Conservation (phyloP, 805 yeast genomes). For the Cyberlindnera galapagoensis region DNA sequence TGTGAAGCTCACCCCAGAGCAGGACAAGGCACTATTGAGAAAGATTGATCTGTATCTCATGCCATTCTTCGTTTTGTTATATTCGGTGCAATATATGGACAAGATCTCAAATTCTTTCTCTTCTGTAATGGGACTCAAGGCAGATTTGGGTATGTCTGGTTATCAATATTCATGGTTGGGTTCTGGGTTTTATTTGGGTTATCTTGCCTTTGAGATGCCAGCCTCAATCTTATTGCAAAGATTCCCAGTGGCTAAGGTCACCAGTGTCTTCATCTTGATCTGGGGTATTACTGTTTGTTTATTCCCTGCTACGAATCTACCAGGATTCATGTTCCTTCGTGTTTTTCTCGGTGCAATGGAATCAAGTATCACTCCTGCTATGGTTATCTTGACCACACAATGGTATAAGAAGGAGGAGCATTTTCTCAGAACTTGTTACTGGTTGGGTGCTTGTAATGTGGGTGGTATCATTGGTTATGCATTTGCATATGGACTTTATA, state of each 20-base stretch:
- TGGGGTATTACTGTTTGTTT: constrained; percentile 59
- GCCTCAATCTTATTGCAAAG: constrained; percentile 42
- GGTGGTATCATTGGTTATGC: constrained; percentile 44
- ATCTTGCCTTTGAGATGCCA: constrained; percentile 49
- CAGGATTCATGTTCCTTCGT: constrained; percentile 41
- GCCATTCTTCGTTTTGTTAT: constrained; percentile 43
- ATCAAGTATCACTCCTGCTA: constrained; percentile 49
- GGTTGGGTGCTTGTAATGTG: constrained; percentile 41
- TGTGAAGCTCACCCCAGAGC: constrained; percentile 26
- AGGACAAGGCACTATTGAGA: constrained; percentile 31
- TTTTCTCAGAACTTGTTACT: constrained; percentile 34
- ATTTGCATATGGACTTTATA: constrained; percentile 48
- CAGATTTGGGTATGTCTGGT: constrained; percentile 40
- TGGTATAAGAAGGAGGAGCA: constrained; percentile 48
- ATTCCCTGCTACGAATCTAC: constrained; percentile 37
- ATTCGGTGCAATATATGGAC: constrained; percentile 55
- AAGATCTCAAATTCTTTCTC: constrained; percentile 43
- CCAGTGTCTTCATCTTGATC: constrained; percentile 40
- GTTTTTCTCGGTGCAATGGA: constrained; percentile 47
- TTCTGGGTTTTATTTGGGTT: constrained; percentile 61
- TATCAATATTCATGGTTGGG: constrained; percentile 47
- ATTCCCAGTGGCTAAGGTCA: constrained; percentile 49
- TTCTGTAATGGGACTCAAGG: constrained; percentile 44
- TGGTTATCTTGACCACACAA: constrained; percentile 48
- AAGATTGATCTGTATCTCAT: constrained; percentile 46